phyloP scores from a whole-genome alignment of 1,284 basidiomycete genomes.

The Inonotus hispidus region DNA sequence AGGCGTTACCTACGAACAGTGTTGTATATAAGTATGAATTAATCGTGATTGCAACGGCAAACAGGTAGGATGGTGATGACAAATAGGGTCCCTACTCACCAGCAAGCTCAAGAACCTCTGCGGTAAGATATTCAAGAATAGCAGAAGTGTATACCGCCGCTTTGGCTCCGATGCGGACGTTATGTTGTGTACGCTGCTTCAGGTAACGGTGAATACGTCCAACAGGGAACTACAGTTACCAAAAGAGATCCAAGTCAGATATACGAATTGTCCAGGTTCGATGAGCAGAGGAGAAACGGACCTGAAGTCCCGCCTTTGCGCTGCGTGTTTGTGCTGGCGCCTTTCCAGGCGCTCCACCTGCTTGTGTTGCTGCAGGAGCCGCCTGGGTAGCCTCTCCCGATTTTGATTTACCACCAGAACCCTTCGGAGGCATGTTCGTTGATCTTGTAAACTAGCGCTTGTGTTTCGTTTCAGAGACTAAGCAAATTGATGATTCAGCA shows the following conservation, averaged over 20 bases:
- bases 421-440: slow-evolving; percentile 33
- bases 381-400: slow-evolving; percentile 28
- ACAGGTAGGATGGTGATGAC: not conserved
- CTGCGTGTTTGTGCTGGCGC: slow-evolving; percentile 63
- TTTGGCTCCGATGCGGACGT: slow-evolving; percentile 89
- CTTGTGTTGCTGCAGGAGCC: slow-evolving; percentile 26
- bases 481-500: not conserved
- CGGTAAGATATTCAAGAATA: slow-evolving; percentile 87
- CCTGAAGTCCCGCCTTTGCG: slow-evolving; percentile 81
- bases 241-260: not conserved
- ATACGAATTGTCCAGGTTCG: not conserved
- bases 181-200: slow-evolving; percentile 89
- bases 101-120: slow-evolving; percentile 86
- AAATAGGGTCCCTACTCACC: slow-evolving; percentile 39
- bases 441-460: not conserved
- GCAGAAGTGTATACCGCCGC: slow-evolving; percentile 91
- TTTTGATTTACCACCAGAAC: slow-evolving; percentile 42
- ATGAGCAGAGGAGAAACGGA: slow-evolving; percentile 30
- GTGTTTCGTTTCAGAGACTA: not conserved
- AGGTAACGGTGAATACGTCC: slow-evolving; percentile 95
- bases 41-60: not conserved
- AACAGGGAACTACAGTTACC: slow-evolving; percentile 10
- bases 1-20: slow-evolving; percentile 75
- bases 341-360: slow-evolving; percentile 34
- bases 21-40: not conserved